Evolutionary conservation across 2,329 filamentous ascomycete genomes (phyloP).

Genomic region (Sphaceloma murrayae): DNA sequence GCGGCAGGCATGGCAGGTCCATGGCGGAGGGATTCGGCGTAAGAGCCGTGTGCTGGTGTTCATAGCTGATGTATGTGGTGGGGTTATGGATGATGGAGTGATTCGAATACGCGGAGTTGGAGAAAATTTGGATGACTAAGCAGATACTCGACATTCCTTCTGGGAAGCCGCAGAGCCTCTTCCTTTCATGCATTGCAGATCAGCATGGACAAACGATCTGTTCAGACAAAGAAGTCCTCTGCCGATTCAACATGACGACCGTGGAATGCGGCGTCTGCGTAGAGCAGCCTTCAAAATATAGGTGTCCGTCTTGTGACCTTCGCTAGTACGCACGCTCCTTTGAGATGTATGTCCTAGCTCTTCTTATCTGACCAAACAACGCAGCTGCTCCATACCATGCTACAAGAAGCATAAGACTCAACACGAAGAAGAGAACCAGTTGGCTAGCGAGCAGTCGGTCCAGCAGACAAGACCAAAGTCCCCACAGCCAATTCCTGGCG

Average conservation of each 20-base stretch:
- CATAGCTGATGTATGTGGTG: slow-evolving; percentile 16
- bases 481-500: not conserved
- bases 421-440: no score
- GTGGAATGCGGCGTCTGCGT: slow-evolving; percentile 37
- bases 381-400: slow-evolving; percentile 32
- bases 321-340: slow-evolving; percentile 33
- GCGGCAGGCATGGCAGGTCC: not conserved
- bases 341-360: not conserved
- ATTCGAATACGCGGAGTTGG: not conserved
- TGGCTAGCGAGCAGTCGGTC: no score
- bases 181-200: no score
- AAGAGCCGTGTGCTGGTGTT: not conserved
- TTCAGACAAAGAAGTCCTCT: no score
- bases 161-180: no score
- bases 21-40: not conserved
- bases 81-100: not conserved
- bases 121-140: slow-evolving; percentile 15
- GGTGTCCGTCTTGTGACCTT: slow-evolving; percentile 39
- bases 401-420: slow-evolving; percentile 26
- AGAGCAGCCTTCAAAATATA: slow-evolving; percentile 39
- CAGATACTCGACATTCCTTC: slow-evolving; percentile 3
- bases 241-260: slow-evolving; percentile 24
- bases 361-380: not conserved
- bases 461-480: not conserved
- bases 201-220: no score